Percentiles rank a stretch among this genome's conserved stretches.
phyloP scores from a whole-genome alignment of 2,329 filamentous ascomycete species.

The Harringtonia lauricola region DNA sequence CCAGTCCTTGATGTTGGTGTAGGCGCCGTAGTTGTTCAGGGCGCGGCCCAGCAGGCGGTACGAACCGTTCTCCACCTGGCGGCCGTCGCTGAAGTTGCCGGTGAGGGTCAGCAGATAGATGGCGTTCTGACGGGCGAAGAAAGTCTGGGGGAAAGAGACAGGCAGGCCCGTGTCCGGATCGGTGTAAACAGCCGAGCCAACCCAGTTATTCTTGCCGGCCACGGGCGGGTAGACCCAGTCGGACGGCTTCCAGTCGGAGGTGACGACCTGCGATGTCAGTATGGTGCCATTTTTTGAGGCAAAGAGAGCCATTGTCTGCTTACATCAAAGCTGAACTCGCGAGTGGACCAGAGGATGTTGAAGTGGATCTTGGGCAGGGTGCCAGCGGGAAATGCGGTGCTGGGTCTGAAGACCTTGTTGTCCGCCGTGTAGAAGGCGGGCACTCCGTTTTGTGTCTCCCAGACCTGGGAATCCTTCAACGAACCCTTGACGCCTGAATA shows the following conservation, averaged over 20 bases:
- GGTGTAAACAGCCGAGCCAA: no score
- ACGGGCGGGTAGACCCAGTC: conserved; percentile 9
- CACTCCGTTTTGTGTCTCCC: no score
- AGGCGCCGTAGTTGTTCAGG: conserved; percentile 13
- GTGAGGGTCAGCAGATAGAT: background rate
- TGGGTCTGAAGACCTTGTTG: conserved; percentile 9
- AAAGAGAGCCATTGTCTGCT: no score
- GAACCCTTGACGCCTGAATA: no score
- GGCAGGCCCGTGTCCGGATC: no score
- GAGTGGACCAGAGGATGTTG: conserved; percentile 11
- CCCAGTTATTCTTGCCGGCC: conserved; percentile 3
- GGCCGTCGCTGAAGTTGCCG: conserved; percentile 6
- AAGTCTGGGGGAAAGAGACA: no score
- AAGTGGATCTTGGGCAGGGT: no score
- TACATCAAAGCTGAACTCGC: conserved; percentile 12
- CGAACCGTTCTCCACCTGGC: conserved; percentile 9
- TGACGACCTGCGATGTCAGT: background rate
- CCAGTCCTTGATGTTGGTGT: conserved; percentile 11
- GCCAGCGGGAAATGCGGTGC: conserved; percentile 3
- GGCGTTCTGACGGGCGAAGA: no score
- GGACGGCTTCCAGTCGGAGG: conserved; percentile 1
- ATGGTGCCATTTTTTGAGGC: no score
- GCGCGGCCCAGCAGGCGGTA: conserved; percentile 11
- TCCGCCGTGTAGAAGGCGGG: no score
- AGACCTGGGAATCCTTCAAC: no score